These are phyloP conservation scores for Eimeria acervulina DNA, from an alignment of 169 alveolate genomes.

Conservation along the genomic window DNA sequence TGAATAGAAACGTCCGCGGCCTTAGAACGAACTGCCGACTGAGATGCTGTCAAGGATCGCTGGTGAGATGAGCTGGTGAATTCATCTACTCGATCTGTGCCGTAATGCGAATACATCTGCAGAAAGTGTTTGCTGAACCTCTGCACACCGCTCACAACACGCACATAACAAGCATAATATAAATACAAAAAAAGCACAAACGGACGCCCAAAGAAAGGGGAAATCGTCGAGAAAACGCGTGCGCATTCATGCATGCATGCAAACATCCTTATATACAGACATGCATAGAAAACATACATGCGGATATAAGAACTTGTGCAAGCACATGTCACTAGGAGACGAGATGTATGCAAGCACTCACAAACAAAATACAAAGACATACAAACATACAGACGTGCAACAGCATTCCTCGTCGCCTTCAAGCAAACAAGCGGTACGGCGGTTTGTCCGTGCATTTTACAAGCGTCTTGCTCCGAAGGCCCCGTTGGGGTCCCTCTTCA, in stretches of 20 bases:
- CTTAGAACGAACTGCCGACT: not conserved
- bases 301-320: too few relatives aligned
- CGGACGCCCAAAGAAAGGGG: too few relatives aligned
- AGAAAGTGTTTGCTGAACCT: slow-evolving; percentile 37
- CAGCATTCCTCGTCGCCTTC: too few relatives aligned
- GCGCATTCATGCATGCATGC: not conserved
- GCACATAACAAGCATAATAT: not conserved
- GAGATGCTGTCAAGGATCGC: slow-evolving; percentile 7
- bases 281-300: not conserved
- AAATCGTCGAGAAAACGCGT: too few relatives aligned
- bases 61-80: not conserved
- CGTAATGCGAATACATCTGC: slow-evolving; percentile 16
- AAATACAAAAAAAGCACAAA: not conserved
- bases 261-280: not conserved
- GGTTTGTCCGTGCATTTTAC: too few relatives aligned
- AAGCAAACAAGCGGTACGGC: too few relatives aligned
- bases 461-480: too few relatives aligned
- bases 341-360: too few relatives aligned
- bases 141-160: slow-evolving; percentile 9
- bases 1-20: not conserved
- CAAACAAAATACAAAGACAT: not conserved
- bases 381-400: not conserved
- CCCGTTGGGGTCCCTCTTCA: too few relatives aligned
- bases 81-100: not conserved
- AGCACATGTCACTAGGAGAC: too few relatives aligned